Percentiles rank a stretch among this genome's conserved stretches.
These are phyloP conservation scores for Geranium incanum DNA, from an alignment of 441 rosid genomes.

Conservation along the genomic window DNA sequence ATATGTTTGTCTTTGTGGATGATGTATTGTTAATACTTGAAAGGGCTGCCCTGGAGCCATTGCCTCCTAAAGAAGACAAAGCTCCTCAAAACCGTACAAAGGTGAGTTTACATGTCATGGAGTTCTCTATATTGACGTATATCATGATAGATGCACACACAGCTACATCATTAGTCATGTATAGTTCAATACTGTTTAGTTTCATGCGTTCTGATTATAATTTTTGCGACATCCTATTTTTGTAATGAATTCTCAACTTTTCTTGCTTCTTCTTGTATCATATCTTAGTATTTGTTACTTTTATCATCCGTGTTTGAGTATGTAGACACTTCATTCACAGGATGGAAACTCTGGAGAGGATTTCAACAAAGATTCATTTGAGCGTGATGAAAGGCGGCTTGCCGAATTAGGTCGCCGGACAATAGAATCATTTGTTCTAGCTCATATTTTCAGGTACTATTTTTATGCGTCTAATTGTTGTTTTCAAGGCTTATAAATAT, in stretches of 20 bases:
- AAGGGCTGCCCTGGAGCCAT: conserved; percentile 76
- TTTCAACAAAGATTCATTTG: conserved; percentile 64
- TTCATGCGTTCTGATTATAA: background rate
- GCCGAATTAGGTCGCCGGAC: conserved; percentile 90
- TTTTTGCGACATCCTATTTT: too few relatives aligned
- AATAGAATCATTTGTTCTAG: conserved; percentile 78
- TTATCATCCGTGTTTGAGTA: background rate
- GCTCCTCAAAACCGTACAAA: conserved; percentile 78
- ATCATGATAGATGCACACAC: background rate
- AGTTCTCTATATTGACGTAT: background rate
- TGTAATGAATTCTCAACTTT: too few relatives aligned
- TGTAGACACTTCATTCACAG: conserved; percentile 26
- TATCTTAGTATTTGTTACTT: background rate
- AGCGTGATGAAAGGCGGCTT: conserved; percentile 83
- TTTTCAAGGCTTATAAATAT: background rate
- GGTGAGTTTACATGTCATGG: conserved; percentile 32
- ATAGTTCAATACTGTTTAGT: background rate
- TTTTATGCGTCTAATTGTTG: background rate
- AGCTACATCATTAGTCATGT: background rate
- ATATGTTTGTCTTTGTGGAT: conserved; percentile 77
- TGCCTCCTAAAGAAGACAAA: conserved; percentile 84
- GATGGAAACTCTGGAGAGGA: conserved; percentile 79
- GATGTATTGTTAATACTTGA: conserved; percentile 70
- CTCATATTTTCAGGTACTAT: conserved; percentile 78
- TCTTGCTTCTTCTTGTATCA: too few relatives aligned